These are phyloP conservation scores for Cryptococcus wingfieldii DNA, from an alignment of 1,284 basidiomycete species.

Conservation along the genomic window DNA sequence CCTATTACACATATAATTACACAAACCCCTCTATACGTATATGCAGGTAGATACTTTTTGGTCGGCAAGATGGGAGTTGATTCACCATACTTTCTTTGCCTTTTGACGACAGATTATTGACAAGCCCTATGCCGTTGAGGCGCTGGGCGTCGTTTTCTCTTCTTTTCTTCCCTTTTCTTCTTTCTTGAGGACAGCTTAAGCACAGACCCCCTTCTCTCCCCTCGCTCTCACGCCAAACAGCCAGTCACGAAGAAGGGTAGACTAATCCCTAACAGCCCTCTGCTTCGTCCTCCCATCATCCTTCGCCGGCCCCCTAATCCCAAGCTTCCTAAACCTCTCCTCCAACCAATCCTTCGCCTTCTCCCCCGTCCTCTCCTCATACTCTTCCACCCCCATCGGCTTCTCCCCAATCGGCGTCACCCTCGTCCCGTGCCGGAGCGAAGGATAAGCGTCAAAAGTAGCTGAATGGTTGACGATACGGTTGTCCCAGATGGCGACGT, in stretches of 20 bases:
- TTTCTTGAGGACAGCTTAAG: too few relatives aligned
- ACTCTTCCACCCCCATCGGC: constrained; percentile 68
- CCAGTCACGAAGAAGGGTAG: background rate
- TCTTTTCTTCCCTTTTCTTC: too few relatives aligned
- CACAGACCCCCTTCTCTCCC: too few relatives aligned
- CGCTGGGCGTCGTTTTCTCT: too few relatives aligned
- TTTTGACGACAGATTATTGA: too few relatives aligned
- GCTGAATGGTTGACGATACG: constrained; percentile 66
- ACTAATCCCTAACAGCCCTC: constrained; percentile 44
- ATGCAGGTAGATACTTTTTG: too few relatives aligned
- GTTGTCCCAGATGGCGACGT: constrained; percentile 49
- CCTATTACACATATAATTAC: too few relatives aligned
- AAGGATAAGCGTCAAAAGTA: constrained; percentile 50
- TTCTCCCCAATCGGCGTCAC: constrained; percentile 76
- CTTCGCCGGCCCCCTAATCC: constrained; percentile 30
- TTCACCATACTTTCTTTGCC: too few relatives aligned
- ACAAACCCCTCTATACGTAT: too few relatives aligned
- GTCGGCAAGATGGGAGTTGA: too few relatives aligned
- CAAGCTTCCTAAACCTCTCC: constrained; percentile 38
- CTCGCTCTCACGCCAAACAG: too few relatives aligned
- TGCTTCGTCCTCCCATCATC: constrained; percentile 38
- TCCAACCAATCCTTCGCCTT: constrained; percentile 45
- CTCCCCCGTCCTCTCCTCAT: constrained; percentile 54
- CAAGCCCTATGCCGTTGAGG: too few relatives aligned
- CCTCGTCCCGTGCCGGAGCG: constrained; percentile 66